phyloP scores from a whole-genome alignment of 805 yeast genomes.

The Scheffersomyces ergatensis region DNA sequence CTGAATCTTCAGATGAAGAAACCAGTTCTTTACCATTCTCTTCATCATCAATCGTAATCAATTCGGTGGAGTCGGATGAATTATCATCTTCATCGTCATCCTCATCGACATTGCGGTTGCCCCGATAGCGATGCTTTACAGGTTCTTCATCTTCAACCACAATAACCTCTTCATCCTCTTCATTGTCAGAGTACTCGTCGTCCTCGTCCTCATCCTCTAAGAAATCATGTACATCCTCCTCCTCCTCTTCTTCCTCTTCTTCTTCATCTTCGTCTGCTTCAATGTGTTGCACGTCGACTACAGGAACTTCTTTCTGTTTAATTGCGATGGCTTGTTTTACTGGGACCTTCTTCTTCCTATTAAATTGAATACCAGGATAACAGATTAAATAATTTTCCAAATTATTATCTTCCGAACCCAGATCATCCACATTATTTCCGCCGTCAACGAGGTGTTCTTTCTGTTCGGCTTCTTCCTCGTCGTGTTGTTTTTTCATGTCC shows the following conservation, averaged over 20 bases:
- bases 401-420: background rate
- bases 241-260: constrained; percentile 21
- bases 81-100: constrained; percentile 4
- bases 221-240: constrained; percentile 15
- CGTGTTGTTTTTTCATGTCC: constrained; percentile 10
- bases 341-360: constrained; percentile 7
- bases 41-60: background rate
- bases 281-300: constrained; percentile 12
- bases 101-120: too few relatives aligned
- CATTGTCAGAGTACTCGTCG: constrained; percentile 10
- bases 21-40: too few relatives aligned
- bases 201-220: constrained; percentile 12
- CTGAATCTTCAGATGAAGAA: constrained; percentile 2
- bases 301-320: constrained; percentile 3
- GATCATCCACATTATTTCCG: background rate
- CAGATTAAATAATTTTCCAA: constrained; percentile 29
- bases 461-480: constrained; percentile 4
- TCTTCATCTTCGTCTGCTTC: constrained; percentile 17
- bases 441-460: too few relatives aligned
- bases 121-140: too few relatives aligned
- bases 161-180: constrained; percentile 1
- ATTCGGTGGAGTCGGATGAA: background rate
- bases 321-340: constrained; percentile 7
- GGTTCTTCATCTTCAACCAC: constrained; percentile 3
- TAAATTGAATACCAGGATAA: constrained; percentile 29